phyloP scores from a whole-genome alignment of 768 basidiomycete species.

The Tulasnella sp. region DNA sequence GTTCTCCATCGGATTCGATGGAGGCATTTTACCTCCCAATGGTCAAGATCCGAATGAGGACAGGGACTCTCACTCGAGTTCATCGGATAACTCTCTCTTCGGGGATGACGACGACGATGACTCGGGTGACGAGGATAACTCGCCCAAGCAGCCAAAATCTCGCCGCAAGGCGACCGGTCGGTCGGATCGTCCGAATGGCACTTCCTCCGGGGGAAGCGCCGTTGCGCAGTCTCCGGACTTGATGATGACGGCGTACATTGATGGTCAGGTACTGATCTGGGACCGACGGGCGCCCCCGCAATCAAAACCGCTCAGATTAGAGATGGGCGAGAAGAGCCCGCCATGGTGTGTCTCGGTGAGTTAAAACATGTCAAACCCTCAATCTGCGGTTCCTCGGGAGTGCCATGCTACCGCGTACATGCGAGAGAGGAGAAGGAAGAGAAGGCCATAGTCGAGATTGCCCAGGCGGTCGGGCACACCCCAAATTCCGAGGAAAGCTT shows the following conservation, averaged over 20 bases:
- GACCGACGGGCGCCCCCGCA: slow-evolving; percentile 62
- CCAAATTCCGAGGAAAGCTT: neutral
- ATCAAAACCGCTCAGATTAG: slow-evolving; percentile 50
- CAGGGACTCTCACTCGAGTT: slow-evolving; percentile 50
- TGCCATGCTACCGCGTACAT: neutral
- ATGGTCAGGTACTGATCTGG: slow-evolving; percentile 89
- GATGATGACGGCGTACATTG: slow-evolving; percentile 79
- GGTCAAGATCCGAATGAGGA: slow-evolving; percentile 30
- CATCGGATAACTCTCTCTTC: slow-evolving; percentile 80
- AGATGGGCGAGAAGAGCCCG: slow-evolving; percentile 85
- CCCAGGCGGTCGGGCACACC: too few relatives aligned
- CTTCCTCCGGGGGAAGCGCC: neutral
- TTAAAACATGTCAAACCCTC: slow-evolving; percentile 5
- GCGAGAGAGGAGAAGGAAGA: neutral
- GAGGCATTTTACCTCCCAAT: slow-evolving; percentile 3
- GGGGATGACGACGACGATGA: slow-evolving; percentile 49
- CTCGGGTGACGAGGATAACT: slow-evolving; percentile 43
- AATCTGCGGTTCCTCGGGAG: neutral
- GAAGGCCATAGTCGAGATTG: too few relatives aligned
- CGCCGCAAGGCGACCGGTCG: slow-evolving; percentile 15
- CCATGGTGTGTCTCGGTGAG: slow-evolving; percentile 93
- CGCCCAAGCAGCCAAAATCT: slow-evolving; percentile 15
- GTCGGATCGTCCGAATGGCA: slow-evolving; percentile 2
- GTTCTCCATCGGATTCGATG: neutral
- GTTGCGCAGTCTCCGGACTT: slow-evolving; percentile 54